phyloP scores from a whole-genome alignment of 2,329 filamentous ascomycete genomes.

The Penicillium paneum region DNA sequence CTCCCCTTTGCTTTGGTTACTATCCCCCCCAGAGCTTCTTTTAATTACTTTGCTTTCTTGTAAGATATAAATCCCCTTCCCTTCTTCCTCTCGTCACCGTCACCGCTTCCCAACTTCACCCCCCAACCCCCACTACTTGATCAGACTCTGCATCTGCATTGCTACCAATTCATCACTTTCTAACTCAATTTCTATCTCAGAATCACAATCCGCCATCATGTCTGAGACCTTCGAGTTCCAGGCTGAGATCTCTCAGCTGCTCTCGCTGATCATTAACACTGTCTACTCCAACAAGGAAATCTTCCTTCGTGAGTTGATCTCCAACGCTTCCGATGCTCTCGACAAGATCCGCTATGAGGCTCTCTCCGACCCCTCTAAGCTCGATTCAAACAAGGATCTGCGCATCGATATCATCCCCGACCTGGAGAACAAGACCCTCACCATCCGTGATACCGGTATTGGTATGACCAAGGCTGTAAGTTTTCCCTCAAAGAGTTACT shows the following conservation, averaged over 20 bases:
- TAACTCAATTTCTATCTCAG: conserved; percentile 1
- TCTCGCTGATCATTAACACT: conserved; percentile 99
- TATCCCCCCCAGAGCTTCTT: conserved; percentile 22
- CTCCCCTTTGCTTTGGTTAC: conserved; percentile 20
- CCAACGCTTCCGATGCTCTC: conserved; percentile 96
- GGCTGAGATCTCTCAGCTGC: conserved; percentile 99
- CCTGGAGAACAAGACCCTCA: conserved; percentile 96
- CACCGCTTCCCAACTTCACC: conserved; percentile 6
- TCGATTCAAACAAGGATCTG: conserved; percentile 96
- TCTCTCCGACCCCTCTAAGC: conserved; percentile 93
- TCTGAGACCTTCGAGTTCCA: conserved; percentile 99
- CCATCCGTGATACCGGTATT: conserved; percentile 96
- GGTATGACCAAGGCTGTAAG: conserved; percentile 99
- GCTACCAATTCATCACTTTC: not conserved
- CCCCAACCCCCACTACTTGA: conserved; percentile 8
- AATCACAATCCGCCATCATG: conserved; percentile 57
- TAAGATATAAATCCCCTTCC: conserved; percentile 10
- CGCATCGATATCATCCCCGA: conserved; percentile 98
- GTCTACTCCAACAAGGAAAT: conserved; percentile 99
- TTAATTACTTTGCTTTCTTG: conserved; percentile 12
- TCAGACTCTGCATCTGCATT: conserved; percentile 13
- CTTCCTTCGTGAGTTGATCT: conserved; percentile 97
- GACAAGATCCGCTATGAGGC: conserved; percentile 99
- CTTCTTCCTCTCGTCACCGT: conserved; percentile 10
- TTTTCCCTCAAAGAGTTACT: conserved; percentile 28